Evolutionary conservation across 2,329 filamentous ascomycete genomes (phyloP), one percentile per base, ranked within the genome.

Genomic region (Sclerotiophoma versabilis): DNA sequence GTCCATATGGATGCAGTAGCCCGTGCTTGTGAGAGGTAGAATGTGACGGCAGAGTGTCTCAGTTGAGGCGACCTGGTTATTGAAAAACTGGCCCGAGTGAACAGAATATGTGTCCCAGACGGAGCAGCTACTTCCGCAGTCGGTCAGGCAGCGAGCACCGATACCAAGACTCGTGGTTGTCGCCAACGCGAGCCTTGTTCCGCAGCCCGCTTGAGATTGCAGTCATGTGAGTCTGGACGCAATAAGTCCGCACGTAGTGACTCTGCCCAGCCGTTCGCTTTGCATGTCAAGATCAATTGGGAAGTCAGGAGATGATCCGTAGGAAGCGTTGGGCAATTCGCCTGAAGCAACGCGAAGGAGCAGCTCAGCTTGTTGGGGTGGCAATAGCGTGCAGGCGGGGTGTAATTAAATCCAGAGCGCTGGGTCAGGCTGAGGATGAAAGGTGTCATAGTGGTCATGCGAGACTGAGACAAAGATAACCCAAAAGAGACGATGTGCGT

Each of bases 201-300:
- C 42, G 22, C 30, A 47, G 30, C 46, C 41, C 42, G 47, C 53
- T 56, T 50, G 12, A 33, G 20, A 26, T 38, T 17, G 25, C 47
- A 30, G 36, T 51, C 53, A 56, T 51, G 47, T 56, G 53, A 56
- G 17, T 43, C 23, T 33, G 20, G 36, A 37, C 33, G 30, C 42
- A 25, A 20, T 20, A 9, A 26, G 10, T 26, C 5, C 2, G 10
- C 7, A 14, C 2, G 10, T 14, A 14, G 30, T n/a, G 5, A 10
- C n/a, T 30, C 11, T 38, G 46, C 41, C 29, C 39, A 34, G 39
- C 14, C 10, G n/a, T 34, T 45, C 33, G 17, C 25, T 29, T 23
- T 44, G 20, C 15, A 22, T 5, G 23, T 25, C 25, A 36, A 32
- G 11, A 20, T 36, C 17, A 36, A 54, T 41, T 19, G 20, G 39